Conservation (phyloP, 2,329 filamentous ascomycete species). For the Xylaria arbuscula region DNA sequence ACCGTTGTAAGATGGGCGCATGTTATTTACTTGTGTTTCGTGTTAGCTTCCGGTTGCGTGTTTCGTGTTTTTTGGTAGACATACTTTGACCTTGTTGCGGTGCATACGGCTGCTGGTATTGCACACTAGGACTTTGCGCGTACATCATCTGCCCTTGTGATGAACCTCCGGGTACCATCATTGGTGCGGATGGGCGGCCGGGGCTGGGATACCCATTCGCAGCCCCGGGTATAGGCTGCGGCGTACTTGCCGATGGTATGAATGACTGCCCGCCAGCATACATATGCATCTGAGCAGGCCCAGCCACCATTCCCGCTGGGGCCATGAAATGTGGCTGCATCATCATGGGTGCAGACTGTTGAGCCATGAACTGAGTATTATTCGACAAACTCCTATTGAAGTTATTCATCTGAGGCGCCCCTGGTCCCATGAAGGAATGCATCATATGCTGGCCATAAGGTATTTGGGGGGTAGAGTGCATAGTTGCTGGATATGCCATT, state of each 20-base stretch:
- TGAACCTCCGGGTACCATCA: constrained; percentile 96
- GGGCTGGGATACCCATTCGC: constrained; percentile 89
- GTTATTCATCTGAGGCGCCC: constrained; percentile 75
- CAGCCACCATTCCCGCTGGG: constrained; percentile 71
- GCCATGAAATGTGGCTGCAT: constrained; percentile 81
- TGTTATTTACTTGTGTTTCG: constrained; percentile 65
- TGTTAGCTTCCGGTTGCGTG: constrained; percentile 51
- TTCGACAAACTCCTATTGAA: constrained; percentile 77
- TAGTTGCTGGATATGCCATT: constrained; percentile 74
- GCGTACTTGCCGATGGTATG: constrained; percentile 68
- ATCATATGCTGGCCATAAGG: constrained; percentile 78
- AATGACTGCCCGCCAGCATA: constrained; percentile 77
- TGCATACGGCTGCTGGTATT: constrained; percentile 79
- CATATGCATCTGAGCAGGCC: constrained; percentile 81
- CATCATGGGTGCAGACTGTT: constrained; percentile 83
- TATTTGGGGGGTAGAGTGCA: constrained; percentile 76
- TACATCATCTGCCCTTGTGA: constrained; percentile 86
- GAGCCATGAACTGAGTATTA: constrained; percentile 76
- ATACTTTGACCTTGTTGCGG: constrained; percentile 80
- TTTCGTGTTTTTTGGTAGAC: constrained; percentile 54
- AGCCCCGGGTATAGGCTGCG: constrained; percentile 68
- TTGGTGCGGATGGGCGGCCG: constrained; percentile 78
- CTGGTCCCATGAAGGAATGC: constrained; percentile 75
- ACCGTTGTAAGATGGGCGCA: constrained; percentile 67
- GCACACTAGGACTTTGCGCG: constrained; percentile 79